Percentiles rank a stretch among this genome's conserved stretches.
Conservation (phyloP, 768 basidiomycete genomes). For the Auriculariales sp. region DNA sequence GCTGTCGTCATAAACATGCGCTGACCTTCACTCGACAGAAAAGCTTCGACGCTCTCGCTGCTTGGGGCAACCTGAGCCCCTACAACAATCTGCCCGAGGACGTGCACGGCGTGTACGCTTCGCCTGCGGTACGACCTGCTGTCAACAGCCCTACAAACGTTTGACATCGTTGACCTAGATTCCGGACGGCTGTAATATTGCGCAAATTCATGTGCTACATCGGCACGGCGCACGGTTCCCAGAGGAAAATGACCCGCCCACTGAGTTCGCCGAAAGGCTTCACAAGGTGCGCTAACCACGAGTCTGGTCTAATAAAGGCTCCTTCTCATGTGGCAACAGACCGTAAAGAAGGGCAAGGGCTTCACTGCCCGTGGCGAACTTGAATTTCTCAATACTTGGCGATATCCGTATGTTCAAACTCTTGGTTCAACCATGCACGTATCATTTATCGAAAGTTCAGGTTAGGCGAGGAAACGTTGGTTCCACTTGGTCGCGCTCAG, state of each 20-base stretch:
- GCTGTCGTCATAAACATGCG: neutral
- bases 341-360: conserved; percentile 20
- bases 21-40: neutral
- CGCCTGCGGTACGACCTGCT: neutral
- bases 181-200: neutral
- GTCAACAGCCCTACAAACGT: neutral
- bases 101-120: too few species aligned
- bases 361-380: conserved; percentile 57
- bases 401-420: conserved; percentile 10
- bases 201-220: neutral
- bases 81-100: neutral
- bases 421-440: neutral
- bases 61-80: neutral
- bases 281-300: too few species aligned
- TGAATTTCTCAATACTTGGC: conserved; percentile 70
- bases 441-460: too few species aligned
- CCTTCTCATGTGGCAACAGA: too few species aligned
- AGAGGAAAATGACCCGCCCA: neutral
- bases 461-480: conserved; percentile 29
- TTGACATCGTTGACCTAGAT: too few species aligned
- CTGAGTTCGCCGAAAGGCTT: neutral
- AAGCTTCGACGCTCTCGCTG: neutral
- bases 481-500: conserved; percentile 84
- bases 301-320: too few species aligned
- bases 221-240: neutral